Base-by-base conservation (phyloP, 1,284 basidiomycete species). In the Leccinum insolens region DNA sequence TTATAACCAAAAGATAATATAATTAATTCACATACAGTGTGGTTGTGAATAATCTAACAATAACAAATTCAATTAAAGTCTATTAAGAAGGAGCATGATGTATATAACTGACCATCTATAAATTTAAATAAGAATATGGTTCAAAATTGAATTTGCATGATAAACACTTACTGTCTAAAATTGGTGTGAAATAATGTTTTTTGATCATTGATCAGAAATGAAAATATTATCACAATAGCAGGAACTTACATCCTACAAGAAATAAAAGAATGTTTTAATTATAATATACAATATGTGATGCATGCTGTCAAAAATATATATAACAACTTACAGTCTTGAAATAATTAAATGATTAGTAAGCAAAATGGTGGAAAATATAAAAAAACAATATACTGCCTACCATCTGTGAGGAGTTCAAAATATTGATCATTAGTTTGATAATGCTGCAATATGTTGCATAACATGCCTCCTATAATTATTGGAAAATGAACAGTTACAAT, bases 181-280 rank as follows among this genome's bases (percentile, higher is more conserved):
- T 22, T 55, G 7, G 8, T 0, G 25, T 8, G 0, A 4, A 11
- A 52, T 3, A 20, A 49, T 22, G n/a, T n/a, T n/a, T n/a, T n/a
- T n/a, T n/a, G n/a, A 55, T 55, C 6, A 22, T 22, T 7, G 20
- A 55, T 55, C 5, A 22, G 7, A 55, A n/a, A n/a, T n/a, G n/a
- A 3, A 12, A 12, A 12, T 7, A 55, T 2, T 0, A 22, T 55
- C 8, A n/a, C 9, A 55, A 14, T 8, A 12, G 28, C 0, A 25
- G 12, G 2, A 25, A 25, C 52, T 15, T 15, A 55, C 52, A 55
- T 55, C 52, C 20, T 55, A 12, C 1, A 25, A 15, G 12, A 22
- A 7, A 22, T 2, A 22, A 55, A 20, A 7, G 0, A 20, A 20
- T 20, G 0, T 46, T 49, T 11, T 0, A 7, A 49, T 11, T 0